phyloP scores from a whole-genome alignment of 2,329 filamentous ascomycete genomes.

The Pseudogymnoascus sp. region DNA sequence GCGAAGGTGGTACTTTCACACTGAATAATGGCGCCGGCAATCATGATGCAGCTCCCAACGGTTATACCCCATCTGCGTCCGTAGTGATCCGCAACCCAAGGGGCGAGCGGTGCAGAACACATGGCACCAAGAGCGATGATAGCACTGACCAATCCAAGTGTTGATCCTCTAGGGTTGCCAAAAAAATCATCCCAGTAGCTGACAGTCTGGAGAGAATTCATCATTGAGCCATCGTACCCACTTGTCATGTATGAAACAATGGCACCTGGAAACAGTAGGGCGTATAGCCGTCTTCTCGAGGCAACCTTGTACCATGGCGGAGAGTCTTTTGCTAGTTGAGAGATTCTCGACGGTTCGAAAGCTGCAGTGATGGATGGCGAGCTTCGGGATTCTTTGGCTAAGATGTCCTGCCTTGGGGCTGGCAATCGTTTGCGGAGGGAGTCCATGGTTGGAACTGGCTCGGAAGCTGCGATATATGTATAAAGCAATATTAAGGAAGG shows the following conservation, averaged over 20 bases:
- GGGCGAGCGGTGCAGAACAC: conserved; percentile 26
- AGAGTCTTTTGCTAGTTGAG: conserved; percentile 22
- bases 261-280: conserved; percentile 28
- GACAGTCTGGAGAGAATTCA: conserved; percentile 40
- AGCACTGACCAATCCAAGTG: conserved; percentile 24
- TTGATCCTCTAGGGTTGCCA: conserved; percentile 26
- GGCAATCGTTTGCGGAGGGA: conserved; percentile 22
- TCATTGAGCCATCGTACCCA: conserved; percentile 42
- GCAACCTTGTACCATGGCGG: conserved; percentile 27
- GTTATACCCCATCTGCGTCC: conserved; percentile 28
- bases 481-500: background rate
- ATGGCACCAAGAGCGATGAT: conserved; percentile 42
- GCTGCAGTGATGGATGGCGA: conserved; percentile 9
- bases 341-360: conserved; percentile 24
- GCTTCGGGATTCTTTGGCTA: conserved; percentile 11
- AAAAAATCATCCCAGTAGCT: conserved; percentile 35
- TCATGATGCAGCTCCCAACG: conserved; percentile 27
- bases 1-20: conserved; percentile 26
- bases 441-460: conserved; percentile 16
- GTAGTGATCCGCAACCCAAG: conserved; percentile 26
- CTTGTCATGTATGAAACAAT: conserved; percentile 34
- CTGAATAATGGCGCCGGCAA: conserved; percentile 27
- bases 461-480: background rate
- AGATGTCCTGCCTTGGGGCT: conserved; percentile 21
- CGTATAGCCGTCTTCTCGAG: conserved; percentile 26